phyloP scores from a whole-genome alignment of 2,329 filamentous ascomycete genomes.

The Aspergillus flavus region DNA sequence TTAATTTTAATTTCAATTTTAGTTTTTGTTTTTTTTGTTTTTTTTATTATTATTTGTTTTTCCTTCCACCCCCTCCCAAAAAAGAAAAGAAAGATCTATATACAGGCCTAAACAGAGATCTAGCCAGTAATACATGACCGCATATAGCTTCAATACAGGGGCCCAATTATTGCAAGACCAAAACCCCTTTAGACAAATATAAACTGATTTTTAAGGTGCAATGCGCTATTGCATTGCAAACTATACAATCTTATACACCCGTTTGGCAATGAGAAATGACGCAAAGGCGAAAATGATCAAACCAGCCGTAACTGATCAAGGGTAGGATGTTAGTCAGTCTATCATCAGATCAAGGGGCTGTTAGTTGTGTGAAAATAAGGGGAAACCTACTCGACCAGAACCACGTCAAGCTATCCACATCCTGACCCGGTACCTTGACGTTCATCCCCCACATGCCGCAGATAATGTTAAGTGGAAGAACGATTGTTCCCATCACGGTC shows the following conservation, averaged over 20 bases:
- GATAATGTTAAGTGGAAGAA: conserved; percentile 98
- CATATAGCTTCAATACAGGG: background rate
- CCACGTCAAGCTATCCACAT: conserved; percentile 75
- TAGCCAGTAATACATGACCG: background rate
- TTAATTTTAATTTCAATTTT: background rate
- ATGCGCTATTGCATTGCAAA: background rate
- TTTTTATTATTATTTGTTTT: background rate
- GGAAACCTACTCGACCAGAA: conserved; percentile 61
- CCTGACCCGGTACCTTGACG: conserved; percentile 90
- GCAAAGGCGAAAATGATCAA: conserved; percentile 75
- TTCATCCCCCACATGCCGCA: conserved; percentile 99
- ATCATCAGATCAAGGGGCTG: background rate
- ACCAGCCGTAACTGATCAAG: conserved; percentile 63
- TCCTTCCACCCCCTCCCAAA: background rate
- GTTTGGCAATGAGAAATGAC: conserved; percentile 81
- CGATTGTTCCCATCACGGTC: conserved; percentile 94
- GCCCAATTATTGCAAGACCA: background rate
- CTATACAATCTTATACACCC: conserved; percentile 77
- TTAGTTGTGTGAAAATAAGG: background rate
- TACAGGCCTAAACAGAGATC: background rate
- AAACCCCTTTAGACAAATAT: background rate
- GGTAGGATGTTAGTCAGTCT: background rate
- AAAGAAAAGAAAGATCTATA: background rate
- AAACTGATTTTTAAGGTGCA: background rate
- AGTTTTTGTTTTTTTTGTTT: background rate